Evolutionary conservation across 306 rosid species (phyloP), one percentile per base, ranked within the genome.

Genomic region (Acacia crassicarpa): DNA sequence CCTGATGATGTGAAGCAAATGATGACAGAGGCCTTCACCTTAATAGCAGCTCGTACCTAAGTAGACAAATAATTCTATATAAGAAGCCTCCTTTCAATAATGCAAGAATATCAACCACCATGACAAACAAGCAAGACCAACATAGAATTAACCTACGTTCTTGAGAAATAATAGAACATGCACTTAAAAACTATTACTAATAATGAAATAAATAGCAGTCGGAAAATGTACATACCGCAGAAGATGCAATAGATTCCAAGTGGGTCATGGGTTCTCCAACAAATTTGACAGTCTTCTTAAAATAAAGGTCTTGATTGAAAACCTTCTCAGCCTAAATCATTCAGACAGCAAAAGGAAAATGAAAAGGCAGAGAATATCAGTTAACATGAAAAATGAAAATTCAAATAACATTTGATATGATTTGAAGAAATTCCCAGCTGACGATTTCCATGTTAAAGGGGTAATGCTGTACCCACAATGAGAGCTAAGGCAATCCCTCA

Each of bases 231-330:
- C 79, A 75, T 87, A 94, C 98, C 88, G 98, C 99, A 22, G 99
- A 93, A 69, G 99, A 96, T 63, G 99, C 97, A 84, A 96, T 96
- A 78, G 99, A 93, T 88, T 96, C 99, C 95, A 96, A 88, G 86
- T 96, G 99, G 71, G 97, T 82, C 99, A 96, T 96, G 22, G 99
- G 99, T 77, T 96, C 99, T 86, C 98, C 98, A 74, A 93, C 98
- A 82, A 78, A 90, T 89, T 91, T 96, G 84, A 92, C 94, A 48
- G 97, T 93, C 89, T 72, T 93, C 94, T 96, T 96, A 84, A 96
- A 96, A 86, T 90, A 93, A 83, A 93, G 85, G 79, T 96, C 99
- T 86, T 96, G 99, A 84, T 96, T 93, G 89, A 92, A 96, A 89
- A 96, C 99, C 86, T 96, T 96, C 86, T 93, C 99, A 46, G 99